Conservation (phyloP, 176 grass and related monocot genomes). For the Luzula sylvatica region DNA sequence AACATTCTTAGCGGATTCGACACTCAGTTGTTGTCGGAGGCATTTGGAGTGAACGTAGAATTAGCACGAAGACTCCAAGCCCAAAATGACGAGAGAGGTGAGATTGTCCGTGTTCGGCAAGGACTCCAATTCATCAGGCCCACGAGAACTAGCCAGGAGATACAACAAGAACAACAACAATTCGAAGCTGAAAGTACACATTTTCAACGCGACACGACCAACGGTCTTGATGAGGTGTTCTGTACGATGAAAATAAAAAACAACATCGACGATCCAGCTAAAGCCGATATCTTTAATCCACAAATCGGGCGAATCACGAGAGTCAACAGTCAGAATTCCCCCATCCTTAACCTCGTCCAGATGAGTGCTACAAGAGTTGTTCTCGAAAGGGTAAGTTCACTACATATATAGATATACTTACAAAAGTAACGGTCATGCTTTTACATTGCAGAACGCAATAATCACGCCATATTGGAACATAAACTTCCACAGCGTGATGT, state of each 20-base stretch:
- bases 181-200: neutral
- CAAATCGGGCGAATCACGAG: slow-evolving; percentile 8
- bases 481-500: slow-evolving; percentile 21
- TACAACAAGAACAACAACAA: neutral
- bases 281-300: slow-evolving; percentile 14
- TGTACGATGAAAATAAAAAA: slow-evolving; percentile 24
- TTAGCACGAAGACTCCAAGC: slow-evolving; percentile 21
- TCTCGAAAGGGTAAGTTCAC: slow-evolving; percentile 11
- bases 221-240: slow-evolving; percentile 21
- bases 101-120: slow-evolving; percentile 22
- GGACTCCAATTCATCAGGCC: slow-evolving; percentile 18
- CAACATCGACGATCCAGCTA: slow-evolving; percentile 21
- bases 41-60: slow-evolving; percentile 12
- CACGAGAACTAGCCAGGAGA: neutral
- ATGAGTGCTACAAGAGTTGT: slow-evolving; percentile 33
- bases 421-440: neutral
- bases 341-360: slow-evolving; percentile 23
- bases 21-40: slow-evolving; percentile 9
- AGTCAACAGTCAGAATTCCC: slow-evolving; percentile 27
- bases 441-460: slow-evolving; percentile 14
- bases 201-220: neutral
- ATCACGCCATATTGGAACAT: slow-evolving; percentile 22
- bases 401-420: neutral
- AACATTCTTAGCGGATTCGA: slow-evolving; percentile 30
- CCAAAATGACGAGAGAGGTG: slow-evolving; percentile 21